Evolutionary conservation across 1,284 basidiomycete genomes (phyloP).

Genomic region (Fistulina hepatica): DNA sequence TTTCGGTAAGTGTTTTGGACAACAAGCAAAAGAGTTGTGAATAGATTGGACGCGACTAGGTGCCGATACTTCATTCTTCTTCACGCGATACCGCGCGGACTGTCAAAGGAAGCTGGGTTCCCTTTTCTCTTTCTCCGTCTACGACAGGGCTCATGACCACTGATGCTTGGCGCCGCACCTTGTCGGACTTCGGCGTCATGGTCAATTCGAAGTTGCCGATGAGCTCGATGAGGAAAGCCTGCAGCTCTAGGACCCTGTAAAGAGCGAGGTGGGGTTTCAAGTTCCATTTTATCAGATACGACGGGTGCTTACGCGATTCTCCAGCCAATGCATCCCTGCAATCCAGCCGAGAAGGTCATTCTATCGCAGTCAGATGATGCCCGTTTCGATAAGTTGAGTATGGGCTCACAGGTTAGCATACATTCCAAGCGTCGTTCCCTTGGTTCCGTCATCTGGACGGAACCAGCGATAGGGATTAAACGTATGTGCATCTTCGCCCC

Average conservation of each 20-base stretch:
- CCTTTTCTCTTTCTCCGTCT: constrained; percentile 33
- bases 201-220: constrained; percentile 38
- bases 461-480: constrained; percentile 47
- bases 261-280: neutral
- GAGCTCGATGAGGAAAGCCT: constrained; percentile 38
- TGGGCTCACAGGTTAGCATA: constrained; percentile 37
- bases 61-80: too few relatives aligned
- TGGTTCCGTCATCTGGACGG: constrained; percentile 23
- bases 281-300: too few relatives aligned
- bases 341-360: constrained; percentile 33
- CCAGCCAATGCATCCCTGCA: constrained; percentile 36
- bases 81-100: too few relatives aligned
- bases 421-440: constrained; percentile 31
- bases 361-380: constrained; percentile 12
- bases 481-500: constrained; percentile 37
- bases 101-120: constrained; percentile 41
- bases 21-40: too few relatives aligned
- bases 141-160: constrained; percentile 36
- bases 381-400: constrained; percentile 1
- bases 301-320: constrained; percentile 32
- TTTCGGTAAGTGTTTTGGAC: too few relatives aligned
- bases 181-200: constrained; percentile 27
- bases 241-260: constrained; percentile 37
- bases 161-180: constrained; percentile 30
- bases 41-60: too few relatives aligned